Base-by-base conservation (phyloP, 257 asterid genomes). In the Solanum acaule region DNA sequence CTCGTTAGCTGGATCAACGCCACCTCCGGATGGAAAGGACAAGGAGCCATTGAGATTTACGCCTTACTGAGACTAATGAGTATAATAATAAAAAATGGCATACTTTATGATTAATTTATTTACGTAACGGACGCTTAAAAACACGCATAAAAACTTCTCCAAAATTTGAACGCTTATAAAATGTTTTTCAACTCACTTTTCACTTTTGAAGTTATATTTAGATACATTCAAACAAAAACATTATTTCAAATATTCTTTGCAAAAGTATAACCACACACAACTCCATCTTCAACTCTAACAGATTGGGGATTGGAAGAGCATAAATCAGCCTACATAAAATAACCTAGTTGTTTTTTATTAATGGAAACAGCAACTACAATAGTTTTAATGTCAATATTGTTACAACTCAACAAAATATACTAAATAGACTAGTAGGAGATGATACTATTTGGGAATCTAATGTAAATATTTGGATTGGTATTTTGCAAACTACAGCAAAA, bases 71-170 rank as follows among this genome's bases (percentile, higher is more conserved):
- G 31, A 23, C 29, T 23, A 10, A 10, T 10, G 3, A 23, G 31
- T 10, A 59, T 0, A n/a, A n/a, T 22, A 1, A 5, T 1, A 22
- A 22, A 22, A 22, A 61, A 22, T 22, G 5, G 11, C 13, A 61
- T 22, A 22, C 2, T 61, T 61, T 8, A 63, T 10, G 6, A 63
- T 63, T 12, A 10, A 63, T 63, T 63, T 23, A 65, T 65, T 65
- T n/a, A n/a, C 72, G 0, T n/a, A 10, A 65, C 0, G 0, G 4
- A 25, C 8, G 0, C 9, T 63, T 25, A 7, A 67, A 1, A 12
- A 67, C 20, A 67, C 20, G 4, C 34, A 12, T 11, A n/a, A 65
- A n/a, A 67, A 67, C 9, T 67, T 25, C 6, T 67, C 11, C 10
- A 25, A 12, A 67, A 67, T 11, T 11, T 67, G 4, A 63, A 8